A percentile compares a stretch with the other conserved stretches of the same genome.
Conservation (phyloP, 805 yeast genomes). For the Ogataea siamensis region DNA sequence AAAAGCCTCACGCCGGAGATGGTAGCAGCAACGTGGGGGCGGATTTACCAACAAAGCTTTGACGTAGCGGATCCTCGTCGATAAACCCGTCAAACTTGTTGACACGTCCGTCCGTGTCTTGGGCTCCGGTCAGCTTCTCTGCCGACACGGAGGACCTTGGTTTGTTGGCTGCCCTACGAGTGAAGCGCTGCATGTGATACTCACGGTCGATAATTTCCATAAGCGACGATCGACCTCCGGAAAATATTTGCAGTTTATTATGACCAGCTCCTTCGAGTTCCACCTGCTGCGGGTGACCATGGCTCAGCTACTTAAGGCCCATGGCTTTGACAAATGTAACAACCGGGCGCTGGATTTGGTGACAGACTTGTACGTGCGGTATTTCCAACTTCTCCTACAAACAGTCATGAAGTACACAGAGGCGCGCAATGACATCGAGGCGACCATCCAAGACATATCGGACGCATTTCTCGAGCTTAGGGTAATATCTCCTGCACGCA, state of each 20-base stretch:
- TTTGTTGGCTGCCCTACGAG: neutral
- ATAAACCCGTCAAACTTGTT: neutral
- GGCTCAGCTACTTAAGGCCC: constrained; percentile 64
- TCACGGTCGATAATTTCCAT: neutral
- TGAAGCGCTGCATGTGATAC: constrained; percentile 8
- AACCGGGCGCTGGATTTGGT: constrained; percentile 69
- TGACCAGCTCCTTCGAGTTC: constrained; percentile 28
- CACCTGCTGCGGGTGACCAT: constrained; percentile 33
- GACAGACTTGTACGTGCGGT: constrained; percentile 73
- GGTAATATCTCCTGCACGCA: constrained; percentile 55
- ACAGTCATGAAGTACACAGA: constrained; percentile 52
- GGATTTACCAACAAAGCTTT: constrained; percentile 1
- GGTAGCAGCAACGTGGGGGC: constrained; percentile 6
- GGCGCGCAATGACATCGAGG: constrained; percentile 38
- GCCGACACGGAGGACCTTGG: too few relatives aligned
- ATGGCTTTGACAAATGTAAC: constrained; percentile 79
- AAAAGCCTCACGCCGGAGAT: constrained; percentile 8
- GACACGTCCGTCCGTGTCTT: too few relatives aligned
- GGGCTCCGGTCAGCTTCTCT: too few relatives aligned
- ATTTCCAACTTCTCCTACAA: constrained; percentile 51
- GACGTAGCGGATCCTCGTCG: too few relatives aligned
- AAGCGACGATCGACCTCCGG: constrained; percentile 10
- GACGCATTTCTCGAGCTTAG: constrained; percentile 66
- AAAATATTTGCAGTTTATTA: constrained; percentile 3
- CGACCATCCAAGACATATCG: constrained; percentile 60